Evolutionary conservation across 306 rosid species (phyloP).

Genomic region (Pyrus pyrifolia): DNA sequence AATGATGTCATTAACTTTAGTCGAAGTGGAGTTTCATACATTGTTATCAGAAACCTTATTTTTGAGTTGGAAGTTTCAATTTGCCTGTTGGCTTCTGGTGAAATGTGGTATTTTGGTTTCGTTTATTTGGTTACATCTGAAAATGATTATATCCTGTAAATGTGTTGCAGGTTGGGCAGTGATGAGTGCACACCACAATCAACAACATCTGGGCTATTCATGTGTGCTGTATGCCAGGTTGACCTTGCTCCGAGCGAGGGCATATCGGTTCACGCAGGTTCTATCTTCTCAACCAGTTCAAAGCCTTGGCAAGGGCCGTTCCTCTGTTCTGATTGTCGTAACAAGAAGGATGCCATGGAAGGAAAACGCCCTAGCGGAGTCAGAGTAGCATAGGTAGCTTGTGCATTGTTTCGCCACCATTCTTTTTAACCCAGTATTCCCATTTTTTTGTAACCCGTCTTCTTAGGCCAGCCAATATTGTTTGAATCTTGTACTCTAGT

Average conservation of each 20-base stretch:
- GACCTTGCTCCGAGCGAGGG: slow-evolving; percentile 91
- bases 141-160: background rate
- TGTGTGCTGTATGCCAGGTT: slow-evolving; percentile 87
- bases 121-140: background rate
- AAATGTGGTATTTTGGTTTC: background rate
- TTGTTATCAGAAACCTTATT: background rate
- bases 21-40: background rate
- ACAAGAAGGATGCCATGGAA: slow-evolving; percentile 98
- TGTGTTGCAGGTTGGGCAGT: slow-evolving; percentile 65
- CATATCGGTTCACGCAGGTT: slow-evolving; percentile 87
- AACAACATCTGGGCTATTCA: slow-evolving; percentile 70
- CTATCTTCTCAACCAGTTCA: slow-evolving; percentile 81
- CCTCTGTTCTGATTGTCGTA: slow-evolving; percentile 74
- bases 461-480: slow-evolving; percentile 38
- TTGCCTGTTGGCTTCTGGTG: background rate
- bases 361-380: slow-evolving; percentile 91
- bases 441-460: slow-evolving; percentile 19
- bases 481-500: slow-evolving; percentile 38
- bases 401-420: background rate
- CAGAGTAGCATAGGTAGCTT: slow-evolving; percentile 59
- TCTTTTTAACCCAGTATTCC: slow-evolving; percentile 23
- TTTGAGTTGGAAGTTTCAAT: background rate
- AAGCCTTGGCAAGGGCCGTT: slow-evolving; percentile 99
- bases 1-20: background rate
- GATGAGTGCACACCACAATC: slow-evolving; percentile 60